Evolutionary conservation across 2,329 filamentous ascomycete species (phyloP).

Genomic region (Fusarium mangiferae): DNA sequence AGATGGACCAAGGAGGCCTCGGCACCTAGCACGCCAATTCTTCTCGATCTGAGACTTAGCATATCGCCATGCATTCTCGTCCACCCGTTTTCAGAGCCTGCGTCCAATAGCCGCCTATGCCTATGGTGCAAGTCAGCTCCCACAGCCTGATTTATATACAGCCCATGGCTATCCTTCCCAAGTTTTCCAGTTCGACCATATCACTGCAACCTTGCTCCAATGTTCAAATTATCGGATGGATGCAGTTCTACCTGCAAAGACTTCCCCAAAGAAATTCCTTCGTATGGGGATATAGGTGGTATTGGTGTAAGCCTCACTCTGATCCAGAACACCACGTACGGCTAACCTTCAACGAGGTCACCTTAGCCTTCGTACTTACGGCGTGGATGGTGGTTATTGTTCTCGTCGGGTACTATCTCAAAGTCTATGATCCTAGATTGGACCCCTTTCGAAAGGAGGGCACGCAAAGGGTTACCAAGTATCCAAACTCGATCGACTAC

Average conservation of each 20-base stretch:
- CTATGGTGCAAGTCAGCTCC: too few relatives aligned
- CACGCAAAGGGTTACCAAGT: rapidly evolving
- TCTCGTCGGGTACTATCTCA: conserved; percentile 2
- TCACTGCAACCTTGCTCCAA: neutral
- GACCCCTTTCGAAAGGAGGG: neutral
- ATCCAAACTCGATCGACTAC: neutral
- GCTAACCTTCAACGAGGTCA: neutral
- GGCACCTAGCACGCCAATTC: too few relatives aligned
- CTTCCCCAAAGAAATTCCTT: neutral
- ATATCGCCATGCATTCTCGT: too few relatives aligned
- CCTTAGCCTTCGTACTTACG: neutral
- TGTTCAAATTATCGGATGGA: rapidly evolving
- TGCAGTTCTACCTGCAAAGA: neutral
- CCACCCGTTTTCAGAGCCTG: too few relatives aligned
- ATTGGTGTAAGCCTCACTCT: neutral
- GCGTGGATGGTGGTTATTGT: neutral
- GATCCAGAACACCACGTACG: neutral
- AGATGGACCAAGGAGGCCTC: too few relatives aligned
- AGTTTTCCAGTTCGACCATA: rapidly evolving
- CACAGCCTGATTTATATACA: neutral
- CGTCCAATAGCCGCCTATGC: too few relatives aligned
- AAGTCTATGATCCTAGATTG: neutral
- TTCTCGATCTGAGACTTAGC: too few relatives aligned
- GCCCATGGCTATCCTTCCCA: neutral
- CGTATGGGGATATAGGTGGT: neutral